These are phyloP conservation scores for Yamadazyma blattariae DNA, from an alignment of 1,139 yeast genomes.

Conservation along the genomic window DNA sequence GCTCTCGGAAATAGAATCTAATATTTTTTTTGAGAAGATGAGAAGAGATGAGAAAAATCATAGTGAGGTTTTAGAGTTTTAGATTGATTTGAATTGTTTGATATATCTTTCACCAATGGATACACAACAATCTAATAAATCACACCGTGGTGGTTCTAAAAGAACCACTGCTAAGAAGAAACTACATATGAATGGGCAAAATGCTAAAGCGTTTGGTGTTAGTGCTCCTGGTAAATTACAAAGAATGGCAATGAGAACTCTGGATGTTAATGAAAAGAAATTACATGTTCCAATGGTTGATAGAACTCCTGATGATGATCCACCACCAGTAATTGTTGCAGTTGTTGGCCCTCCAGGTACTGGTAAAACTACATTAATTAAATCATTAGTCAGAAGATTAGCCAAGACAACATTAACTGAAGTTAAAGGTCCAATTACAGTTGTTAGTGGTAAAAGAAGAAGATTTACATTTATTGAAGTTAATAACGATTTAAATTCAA, in stretches of 20 bases:
- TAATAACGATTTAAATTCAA: slow-evolving; percentile 86
- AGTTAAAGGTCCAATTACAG: slow-evolving; percentile 93
- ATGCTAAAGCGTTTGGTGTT: slow-evolving; percentile 93
- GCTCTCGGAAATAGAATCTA: too few species aligned
- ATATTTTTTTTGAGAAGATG: slow-evolving; percentile 1
- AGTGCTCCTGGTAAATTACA: slow-evolving; percentile 88
- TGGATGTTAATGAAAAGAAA: slow-evolving; percentile 81
- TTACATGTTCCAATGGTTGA: slow-evolving; percentile 98
- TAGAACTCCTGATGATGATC: slow-evolving; percentile 95
- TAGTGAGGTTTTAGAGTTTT: background rate
- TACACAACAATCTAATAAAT: slow-evolving; percentile 52
- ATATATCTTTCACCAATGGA: slow-evolving; percentile 21
- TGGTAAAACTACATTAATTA: slow-evolving; percentile 91
- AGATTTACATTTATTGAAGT: slow-evolving; percentile 93
- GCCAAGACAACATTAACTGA: slow-evolving; percentile 87
- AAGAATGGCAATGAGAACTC: slow-evolving; percentile 78
- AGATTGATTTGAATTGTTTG: background rate
- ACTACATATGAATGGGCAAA: slow-evolving; percentile 86
- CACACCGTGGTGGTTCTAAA: slow-evolving; percentile 54
- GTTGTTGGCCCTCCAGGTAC: slow-evolving; percentile 99
- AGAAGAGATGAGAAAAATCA: slow-evolving; percentile 7
- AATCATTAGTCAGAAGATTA: slow-evolving; percentile 81
- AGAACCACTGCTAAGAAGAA: slow-evolving; percentile 76
- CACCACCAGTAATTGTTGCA: slow-evolving; percentile 95
- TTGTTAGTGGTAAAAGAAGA: slow-evolving; percentile 94